Conservation (phyloP, 805 yeast species). For the Blastobotrys peoriensis region DNA sequence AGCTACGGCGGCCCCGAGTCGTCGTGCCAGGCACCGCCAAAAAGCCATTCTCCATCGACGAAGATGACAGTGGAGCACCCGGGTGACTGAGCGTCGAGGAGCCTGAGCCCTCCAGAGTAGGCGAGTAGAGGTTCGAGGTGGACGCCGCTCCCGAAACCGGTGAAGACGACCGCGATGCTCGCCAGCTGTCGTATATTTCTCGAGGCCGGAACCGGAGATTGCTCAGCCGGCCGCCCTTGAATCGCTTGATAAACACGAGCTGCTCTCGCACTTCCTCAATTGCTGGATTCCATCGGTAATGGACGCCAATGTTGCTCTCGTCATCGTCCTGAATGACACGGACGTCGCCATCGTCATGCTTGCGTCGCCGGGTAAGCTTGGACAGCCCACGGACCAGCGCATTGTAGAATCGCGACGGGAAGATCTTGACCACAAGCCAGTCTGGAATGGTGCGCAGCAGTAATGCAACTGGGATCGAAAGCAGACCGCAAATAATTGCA, state of each 20-base stretch:
- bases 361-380: background rate
- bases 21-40: constrained; percentile 19
- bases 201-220: constrained; percentile 25
- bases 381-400: constrained; percentile 14
- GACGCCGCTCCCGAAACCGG: constrained; percentile 16
- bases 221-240: constrained; percentile 37
- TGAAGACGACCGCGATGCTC: constrained; percentile 18
- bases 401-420: constrained; percentile 19
- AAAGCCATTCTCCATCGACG: constrained; percentile 9
- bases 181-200: constrained; percentile 18
- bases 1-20: constrained; percentile 7
- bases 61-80: constrained; percentile 6
- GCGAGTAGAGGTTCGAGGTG: constrained; percentile 12
- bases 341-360: background rate
- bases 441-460: constrained; percentile 81
- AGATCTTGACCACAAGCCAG: constrained; percentile 29
- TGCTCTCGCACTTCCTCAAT: constrained; percentile 35
- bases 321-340: constrained; percentile 15
- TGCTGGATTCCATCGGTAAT: constrained; percentile 35
- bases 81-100: constrained; percentile 4
- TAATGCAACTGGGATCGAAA: constrained; percentile 76
- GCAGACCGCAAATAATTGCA: constrained; percentile 72
- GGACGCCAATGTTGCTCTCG: constrained; percentile 19
- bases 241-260: constrained; percentile 28
- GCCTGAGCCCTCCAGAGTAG: constrained; percentile 7